Base-by-base conservation (phyloP, 106 monocot species). In the Posidonia australis region DNA sequence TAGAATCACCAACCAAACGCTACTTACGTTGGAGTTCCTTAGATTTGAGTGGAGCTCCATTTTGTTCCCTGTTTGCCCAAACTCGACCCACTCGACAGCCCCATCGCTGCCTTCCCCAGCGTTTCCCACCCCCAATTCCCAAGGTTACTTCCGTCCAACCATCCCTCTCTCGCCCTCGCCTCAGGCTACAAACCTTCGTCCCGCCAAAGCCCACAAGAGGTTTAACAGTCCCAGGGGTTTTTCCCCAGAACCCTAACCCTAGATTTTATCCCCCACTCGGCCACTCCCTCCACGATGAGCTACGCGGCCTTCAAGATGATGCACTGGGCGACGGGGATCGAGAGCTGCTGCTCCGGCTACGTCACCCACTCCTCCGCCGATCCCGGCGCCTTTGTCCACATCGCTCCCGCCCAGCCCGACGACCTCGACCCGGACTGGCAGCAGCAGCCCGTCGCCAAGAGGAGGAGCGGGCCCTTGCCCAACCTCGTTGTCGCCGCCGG, bases 271-370 rank as follows among this genome's bases (percentile, higher is more conserved):
- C 62, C 42, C n/a, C 46, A n/a, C 36, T 36, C 36, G 36, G 2
- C 36, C 36, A 36, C 2, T 10, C 26, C 36, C 18, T 0, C 42
- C 25, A 77, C 28, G 57, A 98, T 98, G 90, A 98, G 90, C 75
- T 98, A 91, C 84, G 90, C 90, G 23, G 84, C 87, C 12, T 98
- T 87, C 77, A 98, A 98, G 83, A 80, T 98, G 84, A 77, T 82
- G 84, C 98, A 87, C 68, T 59, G 72, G 70, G 70, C 98, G n/a
- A 98, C 98, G 16, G 84, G 90, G 31, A 83, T 98, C 70, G 98
- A 98, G 66, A 73, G 82, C 78, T 98, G 98, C 81, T 82, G 85
- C n/a, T 74, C 90, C 19, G 98, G 87, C 0, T 87, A 80, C 79
- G 61, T 98, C 60, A 91, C 98, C 3, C 77, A 81, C 70, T 66